phyloP scores from a whole-genome alignment of 768 basidiomycete species.

The Tulasnella sp. region DNA sequence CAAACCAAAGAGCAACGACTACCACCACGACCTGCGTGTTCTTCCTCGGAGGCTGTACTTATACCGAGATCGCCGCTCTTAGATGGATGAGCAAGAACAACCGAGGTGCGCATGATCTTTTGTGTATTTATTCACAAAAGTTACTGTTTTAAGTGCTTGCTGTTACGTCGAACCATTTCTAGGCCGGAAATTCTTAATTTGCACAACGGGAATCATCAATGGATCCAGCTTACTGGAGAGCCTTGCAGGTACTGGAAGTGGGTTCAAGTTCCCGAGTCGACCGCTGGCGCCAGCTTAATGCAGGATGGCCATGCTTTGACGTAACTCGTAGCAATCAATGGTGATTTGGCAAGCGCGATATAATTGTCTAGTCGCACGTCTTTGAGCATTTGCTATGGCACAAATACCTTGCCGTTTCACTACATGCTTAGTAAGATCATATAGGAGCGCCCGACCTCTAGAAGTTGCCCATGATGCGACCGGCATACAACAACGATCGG shows the following conservation, averaged over 20 bases:
- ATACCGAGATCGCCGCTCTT: constrained; percentile 91
- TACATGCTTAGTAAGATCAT: no score
- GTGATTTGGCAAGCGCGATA: no score
- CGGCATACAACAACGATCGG: no score
- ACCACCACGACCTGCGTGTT: constrained; percentile 83
- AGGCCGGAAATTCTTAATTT: constrained; percentile 84
- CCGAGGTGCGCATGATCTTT: constrained; percentile 40
- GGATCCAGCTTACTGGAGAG: constrained; percentile 34
- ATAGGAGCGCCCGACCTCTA: no score
- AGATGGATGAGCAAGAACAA: constrained; percentile 85
- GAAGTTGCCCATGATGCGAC: no score
- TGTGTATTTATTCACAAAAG: background rate
- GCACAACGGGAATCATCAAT: constrained; percentile 83
- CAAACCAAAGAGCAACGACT: constrained; percentile 28
- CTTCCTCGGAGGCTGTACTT: constrained; percentile 95
- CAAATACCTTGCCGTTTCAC: no score
- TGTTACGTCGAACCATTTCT: constrained; percentile 17
- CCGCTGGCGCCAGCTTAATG: no score
- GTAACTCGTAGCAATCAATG: no score
- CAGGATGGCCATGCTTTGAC: no score
- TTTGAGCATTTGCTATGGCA: no score
- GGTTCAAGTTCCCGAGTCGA: no score
- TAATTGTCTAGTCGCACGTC: no score
- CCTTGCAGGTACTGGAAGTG: constrained; percentile 13
- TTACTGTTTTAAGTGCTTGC: constrained; percentile 14